Percentiles rank a stretch among this genome's conserved stretches.
phyloP scores from a whole-genome alignment of 371 early-diverging fungal species.

The Circinella minor region DNA sequence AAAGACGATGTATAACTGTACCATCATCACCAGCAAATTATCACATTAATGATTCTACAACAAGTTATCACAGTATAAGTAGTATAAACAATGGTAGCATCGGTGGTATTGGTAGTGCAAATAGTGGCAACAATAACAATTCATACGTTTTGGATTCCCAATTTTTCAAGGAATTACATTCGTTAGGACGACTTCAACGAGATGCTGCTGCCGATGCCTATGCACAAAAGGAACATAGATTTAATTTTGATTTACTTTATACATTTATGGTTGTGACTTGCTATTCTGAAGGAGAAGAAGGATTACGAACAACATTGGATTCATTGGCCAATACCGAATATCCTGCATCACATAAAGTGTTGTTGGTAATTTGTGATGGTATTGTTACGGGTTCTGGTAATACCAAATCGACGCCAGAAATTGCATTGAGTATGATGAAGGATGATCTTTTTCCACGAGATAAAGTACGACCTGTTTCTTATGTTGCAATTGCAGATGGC shows the following conservation, averaged over 20 bases:
- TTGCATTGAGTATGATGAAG: slow-evolving; percentile 76
- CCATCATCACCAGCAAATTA: slow-evolving; percentile 20
- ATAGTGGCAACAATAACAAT: background rate
- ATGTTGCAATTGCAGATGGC: slow-evolving; percentile 91
- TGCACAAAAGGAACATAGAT: slow-evolving; percentile 44
- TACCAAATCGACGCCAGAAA: slow-evolving; percentile 70
- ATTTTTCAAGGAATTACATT: slow-evolving; percentile 21
- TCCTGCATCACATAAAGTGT: slow-evolving; percentile 79
- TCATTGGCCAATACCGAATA: slow-evolving; percentile 87
- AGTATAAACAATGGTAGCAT: background rate
- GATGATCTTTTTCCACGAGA: slow-evolving; percentile 64
- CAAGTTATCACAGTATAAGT: slow-evolving; percentile 11
- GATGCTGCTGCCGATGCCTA: slow-evolving; percentile 24
- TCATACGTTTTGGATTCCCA: slow-evolving; percentile 18
- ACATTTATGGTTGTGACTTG: slow-evolving; percentile 73
- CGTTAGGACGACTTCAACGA: slow-evolving; percentile 12
- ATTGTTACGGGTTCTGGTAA: slow-evolving; percentile 77
- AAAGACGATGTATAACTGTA: slow-evolving; percentile 6
- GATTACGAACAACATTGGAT: slow-evolving; percentile 86
- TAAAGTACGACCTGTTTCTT: slow-evolving; percentile 65
- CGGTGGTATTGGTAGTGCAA: background rate
- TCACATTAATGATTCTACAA: slow-evolving; percentile 9
- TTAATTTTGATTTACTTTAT: slow-evolving; percentile 53
- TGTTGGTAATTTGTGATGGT: slow-evolving; percentile 86
- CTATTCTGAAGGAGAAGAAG: slow-evolving; percentile 87